These are phyloP conservation scores for Simplicillium sp. DNA, from an alignment of 2,329 filamentous ascomycete genomes.

Conservation along the genomic window DNA sequence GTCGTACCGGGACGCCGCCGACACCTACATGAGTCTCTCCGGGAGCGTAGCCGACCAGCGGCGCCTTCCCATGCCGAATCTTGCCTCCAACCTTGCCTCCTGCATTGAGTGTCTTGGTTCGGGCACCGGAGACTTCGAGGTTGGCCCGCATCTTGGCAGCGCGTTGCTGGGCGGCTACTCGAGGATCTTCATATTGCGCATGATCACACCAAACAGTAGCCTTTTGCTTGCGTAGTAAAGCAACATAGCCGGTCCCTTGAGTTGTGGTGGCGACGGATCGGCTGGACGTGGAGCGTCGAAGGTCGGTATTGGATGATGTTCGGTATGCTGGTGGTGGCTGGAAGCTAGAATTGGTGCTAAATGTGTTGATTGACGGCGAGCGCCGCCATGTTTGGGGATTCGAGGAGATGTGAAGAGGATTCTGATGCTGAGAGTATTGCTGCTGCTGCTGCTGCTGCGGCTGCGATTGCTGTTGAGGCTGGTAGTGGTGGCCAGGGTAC, in stretches of 20 bases:
- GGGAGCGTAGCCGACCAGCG: constrained; percentile 68
- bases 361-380: constrained; percentile 57
- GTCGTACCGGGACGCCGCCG: constrained; percentile 76
- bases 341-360: constrained; percentile 62
- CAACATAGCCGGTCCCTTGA: constrained; percentile 74
- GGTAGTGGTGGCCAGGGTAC: neutral
- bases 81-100: constrained; percentile 67
- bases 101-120: constrained; percentile 53
- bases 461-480: constrained; percentile 4
- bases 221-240: constrained; percentile 92
- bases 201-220: constrained; percentile 98
- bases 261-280: constrained; percentile 52
- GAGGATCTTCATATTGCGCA: constrained; percentile 83
- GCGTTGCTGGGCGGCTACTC: constrained; percentile 71
- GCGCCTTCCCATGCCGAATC: constrained; percentile 77
- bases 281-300: constrained; percentile 72
- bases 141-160: constrained; percentile 81
- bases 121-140: constrained; percentile 66
- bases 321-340: constrained; percentile 49
- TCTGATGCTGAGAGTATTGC: constrained; percentile 17
- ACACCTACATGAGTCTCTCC: constrained; percentile 65
- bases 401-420: constrained; percentile 18
- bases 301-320: constrained; percentile 44
- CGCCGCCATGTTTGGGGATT: constrained; percentile 35
- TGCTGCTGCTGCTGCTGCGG: constrained; percentile 3